phyloP scores from a whole-genome alignment of 2,329 filamentous ascomycete genomes.

The Cryphonectria parasitica region DNA sequence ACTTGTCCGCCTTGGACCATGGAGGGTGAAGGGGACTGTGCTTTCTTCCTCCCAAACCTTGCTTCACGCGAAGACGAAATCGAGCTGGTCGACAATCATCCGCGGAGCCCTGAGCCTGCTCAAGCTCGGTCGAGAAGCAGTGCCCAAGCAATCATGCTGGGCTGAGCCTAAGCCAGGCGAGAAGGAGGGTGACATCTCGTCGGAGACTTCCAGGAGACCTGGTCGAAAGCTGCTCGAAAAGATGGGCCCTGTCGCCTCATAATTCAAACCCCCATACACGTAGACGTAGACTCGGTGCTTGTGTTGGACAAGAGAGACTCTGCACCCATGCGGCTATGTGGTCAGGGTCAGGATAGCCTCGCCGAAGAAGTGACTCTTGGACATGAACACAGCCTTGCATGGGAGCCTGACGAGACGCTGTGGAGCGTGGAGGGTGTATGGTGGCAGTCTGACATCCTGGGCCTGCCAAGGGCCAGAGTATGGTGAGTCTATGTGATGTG shows the following conservation, averaged over 20 bases:
- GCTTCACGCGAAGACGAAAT: background rate
- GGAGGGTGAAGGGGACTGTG: background rate
- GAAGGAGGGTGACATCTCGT: background rate
- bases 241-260: background rate
- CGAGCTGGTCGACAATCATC: background rate
- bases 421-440: background rate
- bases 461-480: conserved; percentile 5
- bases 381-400: conserved; percentile 11
- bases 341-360: conserved; percentile 5
- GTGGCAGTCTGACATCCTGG: background rate
- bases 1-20: background rate
- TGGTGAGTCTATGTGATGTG: background rate
- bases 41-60: background rate
- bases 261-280: background rate
- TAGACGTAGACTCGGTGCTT: background rate
- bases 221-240: background rate
- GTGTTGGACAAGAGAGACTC: background rate
- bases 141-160: too few species aligned
- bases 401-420: background rate
- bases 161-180: background rate
- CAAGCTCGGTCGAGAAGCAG: background rate
- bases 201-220: background rate
- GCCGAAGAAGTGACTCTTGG: background rate
- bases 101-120: background rate
- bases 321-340: background rate